Percentiles rank a stretch among this genome's conserved stretches.
Evolutionary conservation across 768 basidiomycete species (phyloP).

Genomic region (Hortiboletus flavorubellus): DNA sequence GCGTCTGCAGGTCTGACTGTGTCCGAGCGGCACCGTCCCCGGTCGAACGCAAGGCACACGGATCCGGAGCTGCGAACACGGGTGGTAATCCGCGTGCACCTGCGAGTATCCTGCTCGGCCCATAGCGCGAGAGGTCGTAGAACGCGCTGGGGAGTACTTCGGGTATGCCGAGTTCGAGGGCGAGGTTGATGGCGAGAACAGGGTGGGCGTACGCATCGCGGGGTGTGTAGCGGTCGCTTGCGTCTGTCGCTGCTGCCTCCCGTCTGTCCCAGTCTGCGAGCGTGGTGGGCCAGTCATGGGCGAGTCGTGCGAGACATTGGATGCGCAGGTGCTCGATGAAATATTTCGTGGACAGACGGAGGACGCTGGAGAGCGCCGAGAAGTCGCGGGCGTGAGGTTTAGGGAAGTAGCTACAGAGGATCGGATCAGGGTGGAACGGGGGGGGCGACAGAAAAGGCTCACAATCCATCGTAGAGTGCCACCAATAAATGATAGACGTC

Average conservation of each 20-base stretch:
- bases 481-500: constrained; percentile 65
- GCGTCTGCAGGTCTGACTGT: neutral
- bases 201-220: constrained; percentile 62
- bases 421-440: neutral
- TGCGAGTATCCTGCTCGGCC: constrained; percentile 60
- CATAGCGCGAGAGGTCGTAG: constrained; percentile 73
- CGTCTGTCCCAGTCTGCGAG: constrained; percentile 67
- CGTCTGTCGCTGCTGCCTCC: constrained; percentile 53
- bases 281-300: constrained; percentile 63
- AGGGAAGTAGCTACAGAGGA: constrained; percentile 48
- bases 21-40: neutral
- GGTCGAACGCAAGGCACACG: constrained; percentile 2
- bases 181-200: constrained; percentile 66
- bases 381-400: constrained; percentile 53
- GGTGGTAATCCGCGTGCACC: constrained; percentile 42
- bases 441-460: constrained; percentile 23
- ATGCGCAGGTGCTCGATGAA: constrained; percentile 63
- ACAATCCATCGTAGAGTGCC: constrained; percentile 79
- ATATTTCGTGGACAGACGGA: constrained; percentile 75
- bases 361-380: constrained; percentile 54
- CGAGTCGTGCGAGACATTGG: constrained; percentile 57
- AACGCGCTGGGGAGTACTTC: constrained; percentile 65
- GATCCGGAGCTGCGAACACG: constrained; percentile 28
- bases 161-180: constrained; percentile 56
- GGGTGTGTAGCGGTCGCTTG: constrained; percentile 52